Base-by-base conservation (phyloP, 2,329 filamentous ascomycete species). In the Nemania serpens region DNA sequence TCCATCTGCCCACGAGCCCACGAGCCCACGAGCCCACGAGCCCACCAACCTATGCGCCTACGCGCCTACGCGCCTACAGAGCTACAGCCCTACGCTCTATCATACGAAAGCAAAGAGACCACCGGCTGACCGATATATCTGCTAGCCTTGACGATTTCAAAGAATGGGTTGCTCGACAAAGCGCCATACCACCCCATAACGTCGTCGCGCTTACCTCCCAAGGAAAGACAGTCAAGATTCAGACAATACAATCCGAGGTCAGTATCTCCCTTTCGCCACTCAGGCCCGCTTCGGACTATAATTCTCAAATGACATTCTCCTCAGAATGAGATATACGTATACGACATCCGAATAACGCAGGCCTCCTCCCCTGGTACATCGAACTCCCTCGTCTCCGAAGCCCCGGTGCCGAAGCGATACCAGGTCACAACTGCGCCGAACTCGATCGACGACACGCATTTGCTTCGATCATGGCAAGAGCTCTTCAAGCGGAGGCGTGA, bases 301-400 rank as follows among this genome's bases (percentile, higher is more conserved):
- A 29, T 47, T 43, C 64, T 71, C 47, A 67, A 33, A 22, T 25
- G 5, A 22, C 34, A 45, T 33, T 57, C 34, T 53, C 25, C 15
- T 43, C 68, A 96, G 89, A 91, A 87, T 67, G 93, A 98, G 74
- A 88, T 99, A 59, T 98, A 91, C 74, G 86, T 98, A 54, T 99
- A 96, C 77, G 93, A 97, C 76, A 90, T 93, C 64, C 87, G 88
- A 68, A 86, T 89, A 69, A 87, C 89, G 66, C 83, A 88, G 66
- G 76, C 85, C 52, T 77, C 82, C 50, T 79, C 83, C 53, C 70
- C 82, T 7, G 77, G 76, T 39, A 74, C 76, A 48, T 71, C 79
- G 6, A 75, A 79, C 17, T 76, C 76, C 17, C 74, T 81, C 55
- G 73, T 81, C 62, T 76, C 78, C 69, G 82, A 86, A 58, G 69